A percentile compares a stretch with the other conserved stretches of the same genome.
Conservation (phyloP, 2,329 filamentous ascomycete species). For the Sclerotinia nivalis region DNA sequence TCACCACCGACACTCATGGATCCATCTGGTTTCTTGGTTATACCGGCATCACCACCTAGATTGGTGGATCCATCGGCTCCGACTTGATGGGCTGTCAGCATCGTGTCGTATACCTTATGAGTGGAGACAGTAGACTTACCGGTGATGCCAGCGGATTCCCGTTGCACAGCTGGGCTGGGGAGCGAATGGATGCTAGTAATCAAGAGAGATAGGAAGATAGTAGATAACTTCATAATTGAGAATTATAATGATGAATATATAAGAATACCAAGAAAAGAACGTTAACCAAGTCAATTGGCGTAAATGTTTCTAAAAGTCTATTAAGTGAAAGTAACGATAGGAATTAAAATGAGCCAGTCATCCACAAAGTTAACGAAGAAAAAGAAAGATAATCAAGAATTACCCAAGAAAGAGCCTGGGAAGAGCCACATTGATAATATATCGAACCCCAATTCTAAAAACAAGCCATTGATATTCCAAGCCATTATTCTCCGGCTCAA, state of each 20-base stretch:
- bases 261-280: background rate
- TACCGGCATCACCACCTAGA: background rate
- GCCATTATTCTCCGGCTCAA: background rate
- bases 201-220: constrained; percentile 10
- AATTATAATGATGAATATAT: background rate
- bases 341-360: constrained; percentile 16
- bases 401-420: background rate
- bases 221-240: constrained; percentile 16
- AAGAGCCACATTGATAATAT: constrained; percentile 1
- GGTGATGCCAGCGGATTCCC: constrained; percentile 17
- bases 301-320: background rate
- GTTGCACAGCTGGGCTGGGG: background rate
- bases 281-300: constrained; percentile 14
- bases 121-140: background rate
- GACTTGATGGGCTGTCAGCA: background rate
- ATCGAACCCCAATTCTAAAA: constrained; percentile 13
- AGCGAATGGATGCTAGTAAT: constrained; percentile 20
- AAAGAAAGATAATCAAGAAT: background rate
- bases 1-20: constrained; percentile 13
- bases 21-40: constrained; percentile 17
- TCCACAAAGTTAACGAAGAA: background rate
- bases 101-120: background rate
- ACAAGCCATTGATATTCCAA: background rate
- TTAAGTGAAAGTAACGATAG: background rate
- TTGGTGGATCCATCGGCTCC: constrained; percentile 10